A percentile compares a stretch with the other conserved stretches of the same genome.
phyloP scores from a whole-genome alignment of 768 basidiomycete genomes.

The Auricularia heimuer region DNA sequence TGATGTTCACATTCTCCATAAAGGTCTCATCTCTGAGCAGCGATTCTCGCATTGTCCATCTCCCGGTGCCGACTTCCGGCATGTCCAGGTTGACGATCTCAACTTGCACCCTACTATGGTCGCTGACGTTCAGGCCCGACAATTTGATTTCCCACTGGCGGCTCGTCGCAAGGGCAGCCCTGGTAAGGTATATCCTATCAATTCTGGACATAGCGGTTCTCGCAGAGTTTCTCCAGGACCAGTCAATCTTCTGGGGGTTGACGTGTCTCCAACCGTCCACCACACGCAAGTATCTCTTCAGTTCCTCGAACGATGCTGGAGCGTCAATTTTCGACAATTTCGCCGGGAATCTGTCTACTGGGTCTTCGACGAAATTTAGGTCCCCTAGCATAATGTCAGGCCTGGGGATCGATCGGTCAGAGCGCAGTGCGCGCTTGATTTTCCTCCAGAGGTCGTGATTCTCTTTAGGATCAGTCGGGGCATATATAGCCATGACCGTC shows the following conservation, averaged over 20 bases:
- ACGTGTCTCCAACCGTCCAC: not conserved
- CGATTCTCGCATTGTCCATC: not conserved
- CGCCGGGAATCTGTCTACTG: slow-evolving; percentile 11
- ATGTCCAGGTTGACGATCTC: not conserved
- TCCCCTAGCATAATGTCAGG: slow-evolving; percentile 14
- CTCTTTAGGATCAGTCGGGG: no score
- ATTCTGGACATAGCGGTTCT: not conserved
- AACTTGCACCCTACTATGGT: not conserved
- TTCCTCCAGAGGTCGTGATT: no score
- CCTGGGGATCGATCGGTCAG: not conserved
- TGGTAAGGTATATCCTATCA: not conserved
- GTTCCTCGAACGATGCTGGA: not conserved
- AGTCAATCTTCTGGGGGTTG: not conserved
- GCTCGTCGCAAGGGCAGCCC: not conserved
- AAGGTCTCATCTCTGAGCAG: not conserved
- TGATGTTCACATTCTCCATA: no score
- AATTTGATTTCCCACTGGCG: not conserved
- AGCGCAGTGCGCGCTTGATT: not conserved
- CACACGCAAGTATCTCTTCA: not conserved
- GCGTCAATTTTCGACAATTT: not conserved
- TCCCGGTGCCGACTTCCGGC: not conserved
- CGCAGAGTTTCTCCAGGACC: not conserved
- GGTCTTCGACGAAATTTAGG: slow-evolving; percentile 15
- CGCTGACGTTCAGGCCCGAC: not conserved
- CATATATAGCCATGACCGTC: no score